A percentile compares a stretch with the other conserved stretches of the same genome.
Evolutionary conservation across 768 basidiomycete species (phyloP).

Genomic region (Lenzites betulinus): DNA sequence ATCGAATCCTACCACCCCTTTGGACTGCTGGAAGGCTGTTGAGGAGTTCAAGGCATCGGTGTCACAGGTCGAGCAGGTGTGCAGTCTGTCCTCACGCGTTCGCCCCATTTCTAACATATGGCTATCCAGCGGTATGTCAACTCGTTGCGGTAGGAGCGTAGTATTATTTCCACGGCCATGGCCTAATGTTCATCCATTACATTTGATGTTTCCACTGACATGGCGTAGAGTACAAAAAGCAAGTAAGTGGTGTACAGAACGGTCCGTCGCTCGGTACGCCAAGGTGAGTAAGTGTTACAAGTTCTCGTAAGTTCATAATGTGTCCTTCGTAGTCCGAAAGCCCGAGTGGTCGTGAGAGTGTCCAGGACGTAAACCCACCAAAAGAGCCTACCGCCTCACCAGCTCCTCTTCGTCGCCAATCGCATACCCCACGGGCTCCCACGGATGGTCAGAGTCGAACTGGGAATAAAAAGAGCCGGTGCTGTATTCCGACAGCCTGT

Average conservation of each 20-base stretch:
- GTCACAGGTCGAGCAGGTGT: slow-evolving; percentile 66
- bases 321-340: slow-evolving; percentile 22
- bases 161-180: background rate
- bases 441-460: slow-evolving; percentile 16
- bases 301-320: slow-evolving; percentile 12
- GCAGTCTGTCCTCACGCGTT: slow-evolving; percentile 12
- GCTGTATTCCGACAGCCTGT: slow-evolving; percentile 35
- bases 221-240: slow-evolving; percentile 8
- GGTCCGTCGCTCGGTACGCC: slow-evolving; percentile 5
- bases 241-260: slow-evolving; percentile 10
- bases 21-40: slow-evolving; percentile 80
- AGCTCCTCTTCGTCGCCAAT: slow-evolving; percentile 31
- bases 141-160: slow-evolving; percentile 38
- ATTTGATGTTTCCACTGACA: background rate
- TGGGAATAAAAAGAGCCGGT: slow-evolving; percentile 30
- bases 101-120: slow-evolving; percentile 7
- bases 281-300: slow-evolving; percentile 13
- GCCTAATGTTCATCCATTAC: background rate
- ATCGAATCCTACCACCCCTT: slow-evolving; percentile 49
- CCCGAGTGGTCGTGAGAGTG: slow-evolving; percentile 3
- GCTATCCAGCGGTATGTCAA: slow-evolving; percentile 59
- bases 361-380: slow-evolving; percentile 8
- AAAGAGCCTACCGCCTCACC: background rate
- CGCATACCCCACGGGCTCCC: slow-evolving; percentile 30
- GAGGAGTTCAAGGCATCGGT: slow-evolving; percentile 69